A percentile compares a stretch with the other conserved stretches of the same genome.
Conservation (phyloP, 2,329 filamentous ascomycete genomes). For the Myriosclerotinia scirpicola region DNA sequence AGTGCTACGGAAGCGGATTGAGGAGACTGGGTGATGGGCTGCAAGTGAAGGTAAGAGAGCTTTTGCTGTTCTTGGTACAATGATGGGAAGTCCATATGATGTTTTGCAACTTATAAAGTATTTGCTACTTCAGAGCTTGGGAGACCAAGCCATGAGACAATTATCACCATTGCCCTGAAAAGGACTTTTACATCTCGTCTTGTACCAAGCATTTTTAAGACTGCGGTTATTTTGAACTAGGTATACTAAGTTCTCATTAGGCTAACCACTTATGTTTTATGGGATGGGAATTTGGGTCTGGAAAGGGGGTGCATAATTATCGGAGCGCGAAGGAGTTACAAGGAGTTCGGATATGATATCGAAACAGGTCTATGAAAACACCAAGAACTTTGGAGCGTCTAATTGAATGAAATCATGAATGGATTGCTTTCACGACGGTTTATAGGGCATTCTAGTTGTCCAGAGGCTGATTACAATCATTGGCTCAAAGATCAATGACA, state of each 20-base stretch:
- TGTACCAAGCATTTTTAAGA: not conserved
- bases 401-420: not conserved
- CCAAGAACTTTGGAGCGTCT: not conserved
- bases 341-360: constrained; percentile 3
- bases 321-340: constrained; percentile 8
- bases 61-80: not conserved
- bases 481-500: not conserved
- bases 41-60: constrained; percentile 3
- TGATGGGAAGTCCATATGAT: constrained; percentile 62
- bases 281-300: constrained; percentile 3
- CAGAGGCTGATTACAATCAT: not conserved
- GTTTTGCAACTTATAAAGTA: constrained; percentile 85
- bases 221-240: not conserved
- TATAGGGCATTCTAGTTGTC: not conserved
- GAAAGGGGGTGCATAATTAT: not conserved
- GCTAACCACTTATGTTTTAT: constrained; percentile 5
- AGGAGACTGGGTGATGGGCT: not conserved
- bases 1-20: constrained; percentile 46
- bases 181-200: constrained; percentile 30
- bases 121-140: constrained; percentile 99
- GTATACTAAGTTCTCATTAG: not conserved
- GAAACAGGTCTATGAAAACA: not conserved
- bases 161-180: constrained; percentile 86
- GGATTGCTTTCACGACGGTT: not conserved
- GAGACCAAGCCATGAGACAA: constrained; percentile 91